Evolutionary conservation across 805 yeast genomes (phyloP), one percentile per base, ranked within the genome.

Genomic region (Blastobotrys peoriensis): DNA sequence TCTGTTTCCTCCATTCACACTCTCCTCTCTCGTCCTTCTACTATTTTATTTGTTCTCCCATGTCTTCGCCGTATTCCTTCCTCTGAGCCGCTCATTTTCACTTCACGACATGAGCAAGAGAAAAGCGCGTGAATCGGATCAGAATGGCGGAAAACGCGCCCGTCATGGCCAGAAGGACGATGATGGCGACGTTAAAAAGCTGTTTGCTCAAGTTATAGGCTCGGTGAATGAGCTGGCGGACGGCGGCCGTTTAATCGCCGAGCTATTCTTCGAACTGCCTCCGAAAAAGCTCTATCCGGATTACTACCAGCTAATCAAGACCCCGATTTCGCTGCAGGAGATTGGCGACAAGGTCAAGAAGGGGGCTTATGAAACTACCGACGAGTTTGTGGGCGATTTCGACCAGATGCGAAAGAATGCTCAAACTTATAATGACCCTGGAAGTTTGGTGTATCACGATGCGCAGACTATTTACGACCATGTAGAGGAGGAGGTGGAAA

Each of bases 281-380:
- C 74, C 89, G 0, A 74, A 75, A 51, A 75, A 76, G 60, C 60
- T 78, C 43, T 91, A 87, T 61, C 93, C 96, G 0, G 97, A 91
- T 63, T 91, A 91, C 62, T 91, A 83, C 67, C 45, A 71, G 54
- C 59, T 82, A 25, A 81, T 84, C 55, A 64, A 67, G 50, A 62
- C 66, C 44, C 88, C 89, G 2, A 75, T 81, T 19, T 73, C 88
- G 2, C 62, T 84, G 41, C 68, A 69, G 41, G 77, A 71, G 51
- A 66, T 83, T 47, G 67, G 65, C 42, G 71, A 70, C 56, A 69
- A 69, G 40, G 57, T 76, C 36, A 60, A 65, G 22, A 68, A 48
- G 22, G 53, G 54, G 22, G 8, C 30, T 8, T 67, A 63, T 45
- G 43, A 56, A 17, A 55, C 57, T 16, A 58, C 54, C 18, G 74